Conservation (phyloP, 163 green algal species). For the Smithsoniella earleae region DNA sequence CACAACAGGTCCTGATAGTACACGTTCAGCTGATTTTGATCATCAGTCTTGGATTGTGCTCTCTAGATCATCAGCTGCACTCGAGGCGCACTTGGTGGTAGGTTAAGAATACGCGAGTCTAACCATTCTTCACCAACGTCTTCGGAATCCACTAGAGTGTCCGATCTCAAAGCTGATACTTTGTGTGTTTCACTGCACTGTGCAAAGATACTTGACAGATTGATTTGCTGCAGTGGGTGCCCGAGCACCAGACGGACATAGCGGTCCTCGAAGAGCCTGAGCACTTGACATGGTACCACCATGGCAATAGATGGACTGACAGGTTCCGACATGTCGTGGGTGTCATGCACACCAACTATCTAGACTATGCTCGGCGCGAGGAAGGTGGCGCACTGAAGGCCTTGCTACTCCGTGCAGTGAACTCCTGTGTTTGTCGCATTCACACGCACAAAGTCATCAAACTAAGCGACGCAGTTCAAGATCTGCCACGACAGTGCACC, state of each 20-base stretch:
- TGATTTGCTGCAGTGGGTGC: slow-evolving; percentile 27
- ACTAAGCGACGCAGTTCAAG: slow-evolving; percentile 84
- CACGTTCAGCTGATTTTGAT: too few relatives aligned
- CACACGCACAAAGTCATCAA: slow-evolving; percentile 96
- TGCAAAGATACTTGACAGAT: too few relatives aligned
- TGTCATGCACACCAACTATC: slow-evolving; percentile 98
- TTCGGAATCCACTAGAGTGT: too few relatives aligned
- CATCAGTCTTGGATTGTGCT: too few relatives aligned
- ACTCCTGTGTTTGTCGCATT: slow-evolving; percentile 61
- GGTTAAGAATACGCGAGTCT: too few relatives aligned
- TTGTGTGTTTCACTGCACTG: neutral
- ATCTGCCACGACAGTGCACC: slow-evolving; percentile 69
- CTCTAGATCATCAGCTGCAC: too few relatives aligned
- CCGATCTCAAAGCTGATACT: too few relatives aligned
- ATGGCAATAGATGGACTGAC: slow-evolving; percentile 84
- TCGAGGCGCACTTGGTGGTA: too few relatives aligned
- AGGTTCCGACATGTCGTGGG: slow-evolving; percentile 90
- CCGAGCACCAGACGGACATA: slow-evolving; percentile 64
- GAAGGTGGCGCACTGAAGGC: slow-evolving; percentile 64
- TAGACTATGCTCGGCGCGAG: slow-evolving; percentile 86
- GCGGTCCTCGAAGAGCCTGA: slow-evolving; percentile 98
- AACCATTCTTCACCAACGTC: too few relatives aligned
- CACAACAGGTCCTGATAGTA: too few relatives aligned
- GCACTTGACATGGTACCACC: slow-evolving; percentile 94
- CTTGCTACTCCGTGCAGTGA: slow-evolving; percentile 46